These are phyloP conservation scores for Ensete glaucum DNA, from an alignment of 176 grass and related monocot species.

Conservation along the genomic window DNA sequence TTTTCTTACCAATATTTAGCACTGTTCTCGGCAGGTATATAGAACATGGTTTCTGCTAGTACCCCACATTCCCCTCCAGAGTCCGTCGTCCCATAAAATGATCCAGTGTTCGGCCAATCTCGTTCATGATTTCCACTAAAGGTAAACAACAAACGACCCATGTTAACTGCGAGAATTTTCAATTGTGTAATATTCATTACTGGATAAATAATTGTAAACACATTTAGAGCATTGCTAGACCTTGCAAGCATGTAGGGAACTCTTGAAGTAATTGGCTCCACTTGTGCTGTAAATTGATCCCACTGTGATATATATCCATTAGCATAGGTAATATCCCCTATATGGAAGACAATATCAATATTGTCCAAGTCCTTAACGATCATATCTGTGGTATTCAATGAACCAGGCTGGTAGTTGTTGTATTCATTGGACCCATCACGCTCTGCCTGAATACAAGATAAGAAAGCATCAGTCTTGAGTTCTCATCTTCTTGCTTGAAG, in stretches of 20 bases:
- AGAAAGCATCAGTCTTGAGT: not conserved
- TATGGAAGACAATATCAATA: conserved; percentile 76
- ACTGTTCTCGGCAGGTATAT: conserved; percentile 61
- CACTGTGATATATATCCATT: conserved; percentile 92
- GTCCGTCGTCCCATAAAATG: conserved; percentile 52
- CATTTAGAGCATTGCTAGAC: conserved; percentile 5
- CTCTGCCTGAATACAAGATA: conserved; percentile 43
- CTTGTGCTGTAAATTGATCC: conserved; percentile 93
- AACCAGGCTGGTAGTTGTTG: conserved; percentile 63
- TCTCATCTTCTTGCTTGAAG: not conserved
- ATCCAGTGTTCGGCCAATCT: conserved; percentile 67
- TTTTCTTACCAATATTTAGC: conserved; percentile 65
- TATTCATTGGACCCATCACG: conserved; percentile 85
- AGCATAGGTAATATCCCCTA: conserved; percentile 75
- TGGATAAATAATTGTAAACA: too few species aligned
- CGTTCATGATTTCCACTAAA: conserved; percentile 87
- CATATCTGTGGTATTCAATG: conserved; percentile 73
- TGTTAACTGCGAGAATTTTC: too few species aligned
- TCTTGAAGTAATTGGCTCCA: conserved; percentile 65
- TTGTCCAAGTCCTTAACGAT: conserved; percentile 75
- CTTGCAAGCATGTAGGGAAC: conserved; percentile 91
- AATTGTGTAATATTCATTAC: too few species aligned
- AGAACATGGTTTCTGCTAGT: conserved; percentile 72
- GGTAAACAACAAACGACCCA: too few species aligned
- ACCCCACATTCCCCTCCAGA: conserved; percentile 91